These are phyloP conservation scores for Colletotrichum scovillei DNA, from an alignment of 2,329 filamentous ascomycete species.

Conservation along the genomic window DNA sequence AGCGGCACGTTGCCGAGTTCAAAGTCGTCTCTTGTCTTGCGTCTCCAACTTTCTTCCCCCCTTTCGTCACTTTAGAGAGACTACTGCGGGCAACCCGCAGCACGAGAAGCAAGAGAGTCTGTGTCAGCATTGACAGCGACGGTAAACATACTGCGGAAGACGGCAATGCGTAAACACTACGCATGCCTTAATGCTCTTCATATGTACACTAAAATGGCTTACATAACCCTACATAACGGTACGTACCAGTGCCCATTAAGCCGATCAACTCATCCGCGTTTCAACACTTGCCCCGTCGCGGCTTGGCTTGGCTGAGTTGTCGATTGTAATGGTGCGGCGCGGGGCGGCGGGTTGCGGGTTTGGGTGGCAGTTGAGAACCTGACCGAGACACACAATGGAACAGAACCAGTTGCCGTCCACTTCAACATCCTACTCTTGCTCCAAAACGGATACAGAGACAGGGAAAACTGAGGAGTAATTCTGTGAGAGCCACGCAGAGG, in stretches of 20 bases:
- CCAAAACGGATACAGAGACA: background rate
- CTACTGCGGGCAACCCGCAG: slow-evolving; percentile 8
- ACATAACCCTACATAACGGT: background rate
- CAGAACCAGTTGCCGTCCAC: background rate
- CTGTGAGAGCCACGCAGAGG: background rate
- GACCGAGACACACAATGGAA: background rate
- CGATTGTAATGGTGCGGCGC: background rate
- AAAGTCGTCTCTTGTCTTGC: background rate
- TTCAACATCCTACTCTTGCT: background rate
- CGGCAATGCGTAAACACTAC: no score
- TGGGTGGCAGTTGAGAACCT: background rate
- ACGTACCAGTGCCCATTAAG: background rate
- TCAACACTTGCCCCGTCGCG: slow-evolving; percentile 17
- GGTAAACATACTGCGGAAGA: background rate
- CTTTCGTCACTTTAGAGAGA: background rate
- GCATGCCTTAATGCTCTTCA: background rate
- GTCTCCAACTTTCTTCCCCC: slow-evolving; percentile 18
- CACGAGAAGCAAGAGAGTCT: slow-evolving; percentile 2
- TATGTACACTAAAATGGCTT: background rate
- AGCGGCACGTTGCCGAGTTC: slow-evolving; percentile 29
- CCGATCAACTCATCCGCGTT: slow-evolving; percentile 17
- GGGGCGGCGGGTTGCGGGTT: background rate
- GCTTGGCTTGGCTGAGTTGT: background rate
- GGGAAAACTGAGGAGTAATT: background rate
- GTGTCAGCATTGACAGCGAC: slow-evolving; percentile 3